Conservation (phyloP, 768 basidiomycete species). For the Lentinus brumalis region DNA sequence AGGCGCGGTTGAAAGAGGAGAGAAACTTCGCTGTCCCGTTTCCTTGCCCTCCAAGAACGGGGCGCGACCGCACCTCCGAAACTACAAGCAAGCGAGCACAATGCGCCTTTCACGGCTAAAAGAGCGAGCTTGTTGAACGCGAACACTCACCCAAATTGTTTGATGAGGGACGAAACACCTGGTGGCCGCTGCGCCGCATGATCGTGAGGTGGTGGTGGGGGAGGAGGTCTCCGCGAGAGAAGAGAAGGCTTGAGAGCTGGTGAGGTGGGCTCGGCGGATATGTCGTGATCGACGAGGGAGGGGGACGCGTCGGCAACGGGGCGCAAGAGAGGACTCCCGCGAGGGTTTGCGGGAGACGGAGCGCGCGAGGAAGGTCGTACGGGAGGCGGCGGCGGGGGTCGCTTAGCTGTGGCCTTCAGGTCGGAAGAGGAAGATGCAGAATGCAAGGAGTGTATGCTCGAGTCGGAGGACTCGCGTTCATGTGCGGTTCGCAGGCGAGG, state of each 20-base stretch:
- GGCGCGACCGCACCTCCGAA: no score
- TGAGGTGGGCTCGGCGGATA: background rate
- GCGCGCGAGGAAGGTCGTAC: conserved; percentile 37
- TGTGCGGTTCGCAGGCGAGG: conserved; percentile 44
- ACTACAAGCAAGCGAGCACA: background rate
- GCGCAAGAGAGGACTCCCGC: conserved; percentile 51
- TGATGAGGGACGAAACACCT: conserved; percentile 46
- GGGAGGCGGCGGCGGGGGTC: conserved; percentile 60
- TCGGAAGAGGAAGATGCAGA: conserved; percentile 58
- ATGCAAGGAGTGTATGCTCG: conserved; percentile 40
- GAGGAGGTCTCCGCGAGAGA: conserved; percentile 16
- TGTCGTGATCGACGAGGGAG: conserved; percentile 4
- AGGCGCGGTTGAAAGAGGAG: no score
- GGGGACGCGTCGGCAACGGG: conserved; percentile 43
- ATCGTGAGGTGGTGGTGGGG: conserved; percentile 17
- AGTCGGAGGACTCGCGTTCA: conserved; percentile 25
- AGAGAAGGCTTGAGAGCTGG: conserved; percentile 6
- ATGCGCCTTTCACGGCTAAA: background rate
- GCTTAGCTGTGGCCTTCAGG: conserved; percentile 40
- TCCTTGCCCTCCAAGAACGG: no score
- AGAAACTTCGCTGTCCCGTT: no score
- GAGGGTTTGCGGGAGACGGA: conserved; percentile 42
- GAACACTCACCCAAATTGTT: conserved; percentile 51
- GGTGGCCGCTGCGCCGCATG: conserved; percentile 5
- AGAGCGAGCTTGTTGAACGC: background rate